Evolutionary conservation across 2,329 filamentous ascomycete species (phyloP).

Genomic region (Coniochaeta hoffmannii): DNA sequence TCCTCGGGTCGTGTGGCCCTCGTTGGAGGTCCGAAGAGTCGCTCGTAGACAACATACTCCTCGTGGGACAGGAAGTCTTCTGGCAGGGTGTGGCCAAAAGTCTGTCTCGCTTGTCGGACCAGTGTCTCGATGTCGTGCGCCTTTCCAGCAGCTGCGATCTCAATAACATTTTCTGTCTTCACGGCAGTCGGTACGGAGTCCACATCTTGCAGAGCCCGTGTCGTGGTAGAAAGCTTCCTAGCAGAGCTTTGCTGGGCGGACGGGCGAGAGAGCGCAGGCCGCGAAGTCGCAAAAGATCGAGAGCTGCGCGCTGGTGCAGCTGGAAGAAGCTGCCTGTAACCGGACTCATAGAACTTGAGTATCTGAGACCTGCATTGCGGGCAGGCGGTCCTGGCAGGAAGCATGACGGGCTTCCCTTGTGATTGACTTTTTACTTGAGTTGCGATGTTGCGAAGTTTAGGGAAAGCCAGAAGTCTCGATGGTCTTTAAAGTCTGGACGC

Average conservation of each 20-base stretch:
- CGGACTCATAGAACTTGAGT: slow-evolving; percentile 26
- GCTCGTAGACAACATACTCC: slow-evolving; percentile 69
- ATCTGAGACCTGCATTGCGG: slow-evolving; percentile 29
- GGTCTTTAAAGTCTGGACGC: neutral
- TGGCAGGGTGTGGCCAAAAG: slow-evolving; percentile 72
- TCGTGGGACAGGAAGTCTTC: slow-evolving; percentile 59
- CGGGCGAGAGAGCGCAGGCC: neutral
- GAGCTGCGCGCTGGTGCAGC: slow-evolving; percentile 10
- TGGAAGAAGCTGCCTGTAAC: slow-evolving; percentile 19
- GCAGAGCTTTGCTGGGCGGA: slow-evolving; percentile 6
- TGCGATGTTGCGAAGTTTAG: neutral
- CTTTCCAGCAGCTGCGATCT: neutral
- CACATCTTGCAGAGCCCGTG: slow-evolving; percentile 6
- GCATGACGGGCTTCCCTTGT: slow-evolving; percentile 19
- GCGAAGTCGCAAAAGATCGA: slow-evolving; percentile 1
- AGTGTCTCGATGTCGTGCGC: slow-evolving; percentile 46
- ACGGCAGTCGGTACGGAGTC: neutral
- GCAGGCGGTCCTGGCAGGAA: slow-evolving; percentile 29
- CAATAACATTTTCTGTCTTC: neutral
- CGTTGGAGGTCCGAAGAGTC: slow-evolving; percentile 72
- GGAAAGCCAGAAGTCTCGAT: neutral
- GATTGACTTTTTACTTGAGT: neutral
- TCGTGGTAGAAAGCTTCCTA: slow-evolving; percentile 15
- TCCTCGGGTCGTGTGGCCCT: slow-evolving; percentile 54
- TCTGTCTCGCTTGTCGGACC: slow-evolving; percentile 64